Evolutionary conservation across 1,139 yeast genomes (phyloP).

Genomic region (Kodamaea arcana): DNA sequence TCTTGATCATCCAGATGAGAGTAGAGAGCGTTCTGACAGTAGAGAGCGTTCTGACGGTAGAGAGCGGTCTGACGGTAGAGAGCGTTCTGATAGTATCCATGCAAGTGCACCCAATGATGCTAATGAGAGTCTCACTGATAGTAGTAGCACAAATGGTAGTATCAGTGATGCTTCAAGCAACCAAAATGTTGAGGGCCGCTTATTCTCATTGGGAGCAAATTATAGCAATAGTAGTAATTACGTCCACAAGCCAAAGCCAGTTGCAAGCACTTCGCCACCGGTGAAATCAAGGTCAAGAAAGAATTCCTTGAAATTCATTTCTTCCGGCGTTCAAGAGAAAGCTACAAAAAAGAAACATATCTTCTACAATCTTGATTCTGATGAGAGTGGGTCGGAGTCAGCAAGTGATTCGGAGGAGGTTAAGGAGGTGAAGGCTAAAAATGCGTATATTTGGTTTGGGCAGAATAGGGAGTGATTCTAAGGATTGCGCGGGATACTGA

Average conservation of each 20-base stretch:
- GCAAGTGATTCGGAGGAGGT: constrained; percentile 10
- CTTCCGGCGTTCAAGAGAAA: constrained; percentile 16
- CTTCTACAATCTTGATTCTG: constrained; percentile 32
- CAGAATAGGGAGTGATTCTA: constrained; percentile 19
- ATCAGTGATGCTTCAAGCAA: constrained; percentile 6
- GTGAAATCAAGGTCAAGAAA: constrained; percentile 18
- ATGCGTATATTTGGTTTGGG: constrained; percentile 36
- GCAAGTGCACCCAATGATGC: background rate
- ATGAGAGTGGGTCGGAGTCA: constrained; percentile 17
- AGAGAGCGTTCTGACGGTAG: no score
- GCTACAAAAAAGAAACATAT: constrained; percentile 20
- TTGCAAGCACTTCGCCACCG: constrained; percentile 9
- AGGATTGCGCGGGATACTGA: no score
- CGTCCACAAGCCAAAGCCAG: background rate
- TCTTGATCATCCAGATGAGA: constrained; percentile 12
- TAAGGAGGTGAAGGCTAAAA: constrained; percentile 9
- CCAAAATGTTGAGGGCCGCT: constrained; percentile 4
- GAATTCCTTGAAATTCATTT: constrained; percentile 31
- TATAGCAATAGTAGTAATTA: background rate
- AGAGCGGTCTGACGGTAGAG: no score
- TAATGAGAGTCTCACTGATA: background rate
- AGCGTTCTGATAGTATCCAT: no score
- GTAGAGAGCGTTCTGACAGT: background rate
- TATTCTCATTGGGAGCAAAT: constrained; percentile 3
- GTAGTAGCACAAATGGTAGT: constrained; percentile 2